These are phyloP conservation scores for Suhomyces chickasaworum DNA, from an alignment of 1,139 yeast species.

Conservation along the genomic window DNA sequence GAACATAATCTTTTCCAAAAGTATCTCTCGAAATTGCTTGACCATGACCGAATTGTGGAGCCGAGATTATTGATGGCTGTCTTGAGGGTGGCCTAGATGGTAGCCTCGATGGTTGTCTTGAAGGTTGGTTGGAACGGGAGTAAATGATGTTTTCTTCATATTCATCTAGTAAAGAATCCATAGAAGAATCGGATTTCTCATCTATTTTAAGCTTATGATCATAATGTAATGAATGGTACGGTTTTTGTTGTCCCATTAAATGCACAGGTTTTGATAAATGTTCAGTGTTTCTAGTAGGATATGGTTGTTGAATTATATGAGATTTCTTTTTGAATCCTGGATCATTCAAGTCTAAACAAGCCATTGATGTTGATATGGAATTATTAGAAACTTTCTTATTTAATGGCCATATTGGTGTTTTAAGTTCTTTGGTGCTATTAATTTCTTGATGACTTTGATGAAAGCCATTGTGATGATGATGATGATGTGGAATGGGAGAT, in stretches of 20 bases:
- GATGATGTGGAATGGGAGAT: conserved; percentile 43
- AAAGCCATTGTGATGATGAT: conserved; percentile 28
- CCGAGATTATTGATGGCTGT: conserved; percentile 29
- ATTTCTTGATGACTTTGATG: conserved; percentile 8
- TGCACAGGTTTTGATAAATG: conserved; percentile 1
- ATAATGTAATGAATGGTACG: background rate
- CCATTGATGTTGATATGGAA: conserved; percentile 28
- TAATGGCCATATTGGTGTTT: conserved; percentile 17
- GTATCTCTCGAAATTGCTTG: conserved; percentile 8
- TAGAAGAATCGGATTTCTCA: conserved; percentile 43
- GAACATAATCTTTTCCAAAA: conserved; percentile 8
- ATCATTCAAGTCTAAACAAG: conserved; percentile 31
- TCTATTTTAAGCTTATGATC: conserved; percentile 10
- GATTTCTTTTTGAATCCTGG: background rate
- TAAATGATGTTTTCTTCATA: conserved; percentile 47
- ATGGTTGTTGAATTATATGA: conserved; percentile 21
- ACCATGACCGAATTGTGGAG: conserved; percentile 19
- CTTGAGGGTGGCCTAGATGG: conserved; percentile 36
- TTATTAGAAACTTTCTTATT: conserved; percentile 27
- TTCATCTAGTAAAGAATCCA: conserved; percentile 56
- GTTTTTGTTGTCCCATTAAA: background rate
- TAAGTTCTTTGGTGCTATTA: conserved; percentile 6
- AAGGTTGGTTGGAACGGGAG: conserved; percentile 20
- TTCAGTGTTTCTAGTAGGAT: conserved; percentile 16
- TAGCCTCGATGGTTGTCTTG: conserved; percentile 34